phyloP scores from a whole-genome alignment of 2,329 filamentous ascomycete genomes.

The Huntiella omanensis region DNA sequence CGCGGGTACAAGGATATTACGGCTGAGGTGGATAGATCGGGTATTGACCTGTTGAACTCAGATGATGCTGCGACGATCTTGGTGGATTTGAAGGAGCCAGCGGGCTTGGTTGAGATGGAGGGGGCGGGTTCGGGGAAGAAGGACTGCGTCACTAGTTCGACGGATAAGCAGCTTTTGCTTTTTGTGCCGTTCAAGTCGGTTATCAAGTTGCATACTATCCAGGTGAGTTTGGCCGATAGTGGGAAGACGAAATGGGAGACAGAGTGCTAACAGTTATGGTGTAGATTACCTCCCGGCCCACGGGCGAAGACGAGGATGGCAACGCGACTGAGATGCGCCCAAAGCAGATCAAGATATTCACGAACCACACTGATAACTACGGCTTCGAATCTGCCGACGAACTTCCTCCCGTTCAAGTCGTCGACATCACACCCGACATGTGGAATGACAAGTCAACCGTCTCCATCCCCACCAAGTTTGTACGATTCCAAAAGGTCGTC shows the following conservation, averaged over 20 bases:
- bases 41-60: conserved; percentile 73
- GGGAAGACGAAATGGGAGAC: background rate
- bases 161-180: conserved; percentile 89
- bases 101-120: conserved; percentile 24
- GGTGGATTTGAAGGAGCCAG: conserved; percentile 25
- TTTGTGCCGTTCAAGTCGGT: conserved; percentile 78
- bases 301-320: conserved; percentile 26
- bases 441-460: conserved; percentile 69
- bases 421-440: conserved; percentile 54
- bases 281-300: conserved; percentile 66
- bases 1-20: conserved; percentile 73
- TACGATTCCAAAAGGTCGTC: conserved; percentile 92
- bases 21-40: conserved; percentile 57
- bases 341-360: conserved; percentile 66
- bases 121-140: conserved; percentile 24
- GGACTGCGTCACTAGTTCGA: conserved; percentile 93
- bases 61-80: conserved; percentile 56
- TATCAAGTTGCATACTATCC: conserved; percentile 71
- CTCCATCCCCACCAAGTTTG: conserved; percentile 59
- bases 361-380: conserved; percentile 74
- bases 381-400: conserved; percentile 92
- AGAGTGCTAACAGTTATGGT: conserved; percentile 14
- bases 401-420: conserved; percentile 57
- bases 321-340: conserved; percentile 71
- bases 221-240: conserved; percentile 24